Conservation (phyloP, 129 eudicot species). For the Ambrosia trifida region DNA sequence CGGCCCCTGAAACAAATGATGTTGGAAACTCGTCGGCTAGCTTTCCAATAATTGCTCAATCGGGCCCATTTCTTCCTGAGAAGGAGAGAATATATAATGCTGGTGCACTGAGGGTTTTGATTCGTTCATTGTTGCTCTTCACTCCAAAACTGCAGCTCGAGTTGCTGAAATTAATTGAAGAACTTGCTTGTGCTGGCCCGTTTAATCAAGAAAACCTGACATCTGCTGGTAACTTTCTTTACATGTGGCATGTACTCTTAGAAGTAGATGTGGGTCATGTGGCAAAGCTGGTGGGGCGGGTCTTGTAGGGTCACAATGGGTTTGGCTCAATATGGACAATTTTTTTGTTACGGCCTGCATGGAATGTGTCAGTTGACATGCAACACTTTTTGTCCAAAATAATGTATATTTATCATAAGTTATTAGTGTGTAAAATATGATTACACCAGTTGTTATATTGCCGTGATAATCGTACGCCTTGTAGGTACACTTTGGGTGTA, state of each 20-base stretch:
- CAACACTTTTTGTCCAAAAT: background rate
- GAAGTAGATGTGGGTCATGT: slow-evolving; percentile 14
- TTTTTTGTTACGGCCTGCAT: too few species aligned
- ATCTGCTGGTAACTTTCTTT: slow-evolving; percentile 61
- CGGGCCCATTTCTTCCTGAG: slow-evolving; percentile 62
- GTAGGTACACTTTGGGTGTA: background rate
- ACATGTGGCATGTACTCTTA: background rate
- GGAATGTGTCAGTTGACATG: too few species aligned
- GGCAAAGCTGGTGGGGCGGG: background rate
- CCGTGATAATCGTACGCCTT: background rate
- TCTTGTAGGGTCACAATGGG: too few species aligned
- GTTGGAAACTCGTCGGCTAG: slow-evolving; percentile 40
- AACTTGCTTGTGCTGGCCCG: slow-evolving; percentile 85
- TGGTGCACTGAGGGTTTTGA: slow-evolving; percentile 77
- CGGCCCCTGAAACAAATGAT: slow-evolving; percentile 51
- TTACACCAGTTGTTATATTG: background rate
- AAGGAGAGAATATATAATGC: slow-evolving; percentile 86
- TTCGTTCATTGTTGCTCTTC: slow-evolving; percentile 83
- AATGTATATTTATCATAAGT: background rate
- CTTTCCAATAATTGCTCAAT: slow-evolving; percentile 56
- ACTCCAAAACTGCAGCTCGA: slow-evolving; percentile 94
- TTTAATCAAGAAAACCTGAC: slow-evolving; percentile 95
- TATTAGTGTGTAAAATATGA: slow-evolving; percentile 1
- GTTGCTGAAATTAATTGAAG: slow-evolving; percentile 70
- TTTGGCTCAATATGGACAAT: too few species aligned